Conservation (phyloP, 495 filamentous ascomycete genomes). For the Penicillium coffeae region DNA sequence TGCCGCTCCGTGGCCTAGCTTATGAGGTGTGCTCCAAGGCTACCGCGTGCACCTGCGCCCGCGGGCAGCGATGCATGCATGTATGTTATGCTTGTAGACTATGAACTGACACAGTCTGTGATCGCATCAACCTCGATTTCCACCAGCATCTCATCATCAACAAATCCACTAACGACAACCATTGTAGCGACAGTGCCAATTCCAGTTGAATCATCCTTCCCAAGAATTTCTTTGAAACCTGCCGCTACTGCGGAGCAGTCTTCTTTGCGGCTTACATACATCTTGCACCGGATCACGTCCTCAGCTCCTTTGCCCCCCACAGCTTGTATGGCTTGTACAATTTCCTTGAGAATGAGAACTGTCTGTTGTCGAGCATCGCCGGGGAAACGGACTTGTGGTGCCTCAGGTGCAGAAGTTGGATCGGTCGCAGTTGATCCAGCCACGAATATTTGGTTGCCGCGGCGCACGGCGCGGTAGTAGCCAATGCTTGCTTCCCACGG, state of each 20-base stretch:
- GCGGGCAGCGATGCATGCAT: too few species aligned
- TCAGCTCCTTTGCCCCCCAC: slow-evolving; percentile 38
- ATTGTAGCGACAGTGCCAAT: slow-evolving; percentile 40
- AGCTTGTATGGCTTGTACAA: slow-evolving; percentile 37
- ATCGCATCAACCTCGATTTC: slow-evolving; percentile 47
- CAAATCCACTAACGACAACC: slow-evolving; percentile 41
- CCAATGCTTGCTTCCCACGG: slow-evolving; percentile 44
- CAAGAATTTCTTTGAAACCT: slow-evolving; percentile 34
- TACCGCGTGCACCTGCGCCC: too few species aligned
- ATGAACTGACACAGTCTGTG: slow-evolving; percentile 11
- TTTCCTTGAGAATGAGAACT: slow-evolving; percentile 33
- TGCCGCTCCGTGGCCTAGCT: too few species aligned
- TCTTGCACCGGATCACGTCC: slow-evolving; percentile 36
- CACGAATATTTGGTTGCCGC: slow-evolving; percentile 41
- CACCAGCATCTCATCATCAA: slow-evolving; percentile 43
- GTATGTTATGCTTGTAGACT: too few species aligned
- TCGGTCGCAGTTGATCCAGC: slow-evolving; percentile 45
- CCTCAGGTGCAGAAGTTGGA: slow-evolving; percentile 24
- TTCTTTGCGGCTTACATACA: slow-evolving; percentile 37
- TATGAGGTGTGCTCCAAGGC: too few species aligned
- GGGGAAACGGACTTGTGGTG: slow-evolving; percentile 35
- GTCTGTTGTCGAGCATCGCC: slow-evolving; percentile 40
- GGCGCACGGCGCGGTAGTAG: slow-evolving; percentile 46
- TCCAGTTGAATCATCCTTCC: slow-evolving; percentile 17
- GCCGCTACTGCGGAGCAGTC: slow-evolving; percentile 31